These are phyloP conservation scores for Mycena chlorophos DNA, from an alignment of 768 basidiomycete species.

Conservation along the genomic window DNA sequence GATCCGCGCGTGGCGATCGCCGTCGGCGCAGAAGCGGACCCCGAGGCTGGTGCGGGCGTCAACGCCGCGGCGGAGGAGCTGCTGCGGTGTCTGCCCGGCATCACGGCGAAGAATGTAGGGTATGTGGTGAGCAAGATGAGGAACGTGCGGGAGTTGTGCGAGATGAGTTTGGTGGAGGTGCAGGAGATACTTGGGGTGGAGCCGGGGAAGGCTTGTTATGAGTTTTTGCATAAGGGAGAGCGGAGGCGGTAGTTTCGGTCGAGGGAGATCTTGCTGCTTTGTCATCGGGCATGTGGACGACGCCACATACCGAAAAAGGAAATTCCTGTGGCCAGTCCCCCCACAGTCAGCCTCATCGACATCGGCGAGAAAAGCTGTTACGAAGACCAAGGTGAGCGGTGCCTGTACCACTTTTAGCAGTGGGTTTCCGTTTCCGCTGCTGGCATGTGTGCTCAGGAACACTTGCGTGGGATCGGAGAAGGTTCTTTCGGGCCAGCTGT, in stretches of 20 bases:
- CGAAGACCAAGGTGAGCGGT: too few species aligned
- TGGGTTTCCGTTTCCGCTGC: too few species aligned
- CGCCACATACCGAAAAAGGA: too few species aligned
- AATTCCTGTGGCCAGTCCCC: too few species aligned
- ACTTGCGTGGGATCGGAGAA: too few species aligned
- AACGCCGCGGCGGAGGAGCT: conserved; percentile 83
- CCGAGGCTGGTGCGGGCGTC: conserved; percentile 63
- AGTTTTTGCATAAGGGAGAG: conserved; percentile 80
- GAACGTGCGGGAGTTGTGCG: conserved; percentile 75
- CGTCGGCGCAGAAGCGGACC: conserved; percentile 79
- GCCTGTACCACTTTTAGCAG: too few species aligned
- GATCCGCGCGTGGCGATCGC: conserved; percentile 73
- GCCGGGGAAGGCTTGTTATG: conserved; percentile 75
- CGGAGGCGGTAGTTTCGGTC: conserved; percentile 5
- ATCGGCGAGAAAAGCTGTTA: too few species aligned
- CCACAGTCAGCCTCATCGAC: too few species aligned
- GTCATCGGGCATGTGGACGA: not conserved
- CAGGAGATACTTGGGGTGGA: conserved; percentile 79
- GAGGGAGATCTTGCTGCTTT: not conserved
- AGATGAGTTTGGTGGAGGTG: conserved; percentile 57
- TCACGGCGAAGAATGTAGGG: conserved; percentile 80
- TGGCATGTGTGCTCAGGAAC: too few species aligned
- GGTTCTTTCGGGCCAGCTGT: too few species aligned
- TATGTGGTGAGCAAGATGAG: conserved; percentile 81
- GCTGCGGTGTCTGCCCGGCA: conserved; percentile 77